phyloP scores from a whole-genome alignment of 805 yeast genomes.

The Kazachstania viticola region DNA sequence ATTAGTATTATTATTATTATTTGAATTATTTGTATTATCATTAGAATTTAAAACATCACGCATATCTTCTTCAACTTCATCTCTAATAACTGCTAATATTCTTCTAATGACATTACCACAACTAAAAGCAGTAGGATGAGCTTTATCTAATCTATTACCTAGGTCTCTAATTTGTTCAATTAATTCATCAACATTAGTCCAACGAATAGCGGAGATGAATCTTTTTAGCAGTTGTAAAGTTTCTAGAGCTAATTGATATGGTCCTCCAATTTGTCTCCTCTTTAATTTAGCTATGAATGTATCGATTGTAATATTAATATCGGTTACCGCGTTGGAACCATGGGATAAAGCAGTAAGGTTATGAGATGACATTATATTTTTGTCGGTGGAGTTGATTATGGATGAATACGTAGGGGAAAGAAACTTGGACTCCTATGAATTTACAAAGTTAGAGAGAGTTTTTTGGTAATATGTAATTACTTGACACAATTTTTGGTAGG shows the following conservation, averaged over 20 bases:
- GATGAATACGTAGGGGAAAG: no score
- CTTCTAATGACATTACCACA: conserved; percentile 88
- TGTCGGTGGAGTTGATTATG: no score
- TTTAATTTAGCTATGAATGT: conserved; percentile 48
- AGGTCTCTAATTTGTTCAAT: conserved; percentile 60
- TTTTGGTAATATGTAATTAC: no score
- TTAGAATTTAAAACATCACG: conserved; percentile 13
- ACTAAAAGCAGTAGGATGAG: conserved; percentile 82
- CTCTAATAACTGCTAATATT: conserved; percentile 76
- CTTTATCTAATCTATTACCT: conserved; percentile 58
- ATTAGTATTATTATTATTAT: conserved; percentile 3
- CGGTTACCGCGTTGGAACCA: conserved; percentile 14
- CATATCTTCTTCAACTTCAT: conserved; percentile 55
- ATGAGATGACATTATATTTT: conserved; percentile 7
- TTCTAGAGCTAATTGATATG: conserved; percentile 72
- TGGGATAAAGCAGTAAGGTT: conserved; percentile 2
- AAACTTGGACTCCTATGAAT: no score
- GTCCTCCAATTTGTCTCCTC: conserved; percentile 74
- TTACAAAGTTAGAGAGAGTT: no score
- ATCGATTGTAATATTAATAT: conserved; percentile 32
- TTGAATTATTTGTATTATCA: background rate
- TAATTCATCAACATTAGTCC: conserved; percentile 69
- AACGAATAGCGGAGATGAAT: conserved; percentile 79
- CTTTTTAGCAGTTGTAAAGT: conserved; percentile 81
- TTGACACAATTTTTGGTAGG: no score